phyloP scores from a whole-genome alignment of 2,329 filamentous ascomycete species.

The Neonectria hederae region DNA sequence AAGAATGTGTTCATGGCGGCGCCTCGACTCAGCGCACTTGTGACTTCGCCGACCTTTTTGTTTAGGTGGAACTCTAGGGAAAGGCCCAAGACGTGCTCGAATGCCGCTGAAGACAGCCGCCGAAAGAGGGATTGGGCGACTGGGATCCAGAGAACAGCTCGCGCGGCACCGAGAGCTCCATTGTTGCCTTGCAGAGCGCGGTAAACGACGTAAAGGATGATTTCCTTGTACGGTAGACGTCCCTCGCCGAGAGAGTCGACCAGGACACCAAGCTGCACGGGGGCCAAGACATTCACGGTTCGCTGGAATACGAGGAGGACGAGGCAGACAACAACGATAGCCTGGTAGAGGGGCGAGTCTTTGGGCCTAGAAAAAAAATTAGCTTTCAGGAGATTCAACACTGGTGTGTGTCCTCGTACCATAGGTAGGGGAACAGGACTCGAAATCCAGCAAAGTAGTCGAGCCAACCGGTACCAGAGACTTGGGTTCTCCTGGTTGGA shows the following conservation, averaged over 20 bases:
- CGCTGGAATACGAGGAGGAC: constrained; percentile 54
- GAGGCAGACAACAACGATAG: constrained; percentile 53
- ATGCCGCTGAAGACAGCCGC: constrained; percentile 55
- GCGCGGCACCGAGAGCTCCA: constrained; percentile 53
- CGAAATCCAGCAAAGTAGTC: constrained; percentile 58
- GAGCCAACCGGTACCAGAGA: constrained; percentile 52
- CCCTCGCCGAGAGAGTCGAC: constrained; percentile 53
- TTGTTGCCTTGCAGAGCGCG: constrained; percentile 57
- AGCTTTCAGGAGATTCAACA: constrained; percentile 7
- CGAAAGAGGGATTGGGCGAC: constrained; percentile 56
- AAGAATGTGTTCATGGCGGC: constrained; percentile 60
- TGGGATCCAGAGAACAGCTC: constrained; percentile 59
- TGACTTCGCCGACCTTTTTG: constrained; percentile 62
- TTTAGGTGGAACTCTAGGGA: constrained; percentile 62
- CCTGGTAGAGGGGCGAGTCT: constrained; percentile 52
- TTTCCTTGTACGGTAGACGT: constrained; percentile 53
- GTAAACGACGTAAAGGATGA: constrained; percentile 55
- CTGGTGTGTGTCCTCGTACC: constrained; percentile 39
- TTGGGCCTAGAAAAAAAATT: constrained; percentile 49
- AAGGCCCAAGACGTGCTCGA: constrained; percentile 57
- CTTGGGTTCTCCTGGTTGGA: constrained; percentile 42
- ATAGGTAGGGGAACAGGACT: constrained; percentile 57
- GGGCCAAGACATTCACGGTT: constrained; percentile 55
- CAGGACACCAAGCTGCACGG: constrained; percentile 53
- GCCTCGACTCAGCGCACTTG: constrained; percentile 59